A percentile compares a stretch with the other conserved stretches of the same genome.
These are phyloP conservation scores for Coleophoma eucalyptorum DNA, from an alignment of 2,329 filamentous ascomycete species.

Conservation along the genomic window DNA sequence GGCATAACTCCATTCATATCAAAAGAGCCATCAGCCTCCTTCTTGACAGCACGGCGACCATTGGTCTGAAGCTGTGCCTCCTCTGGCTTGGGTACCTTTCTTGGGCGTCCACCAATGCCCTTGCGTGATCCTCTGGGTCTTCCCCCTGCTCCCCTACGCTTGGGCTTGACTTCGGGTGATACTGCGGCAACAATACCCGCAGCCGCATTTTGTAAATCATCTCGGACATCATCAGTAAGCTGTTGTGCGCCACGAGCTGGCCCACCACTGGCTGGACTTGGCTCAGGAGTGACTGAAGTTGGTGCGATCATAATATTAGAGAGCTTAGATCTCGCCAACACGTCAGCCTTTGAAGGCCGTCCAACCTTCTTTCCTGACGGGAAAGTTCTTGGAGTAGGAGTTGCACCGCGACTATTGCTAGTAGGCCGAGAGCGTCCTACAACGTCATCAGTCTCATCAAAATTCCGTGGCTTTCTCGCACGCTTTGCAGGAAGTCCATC, in stretches of 20 bases:
- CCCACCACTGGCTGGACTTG: constrained; percentile 4
- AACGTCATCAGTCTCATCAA: constrained; percentile 14
- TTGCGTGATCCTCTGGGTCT: constrained; percentile 4
- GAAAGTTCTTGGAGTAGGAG: constrained; percentile 18
- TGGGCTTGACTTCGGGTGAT: constrained; percentile 8
- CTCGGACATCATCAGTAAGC: constrained; percentile 16
- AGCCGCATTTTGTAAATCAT: constrained; percentile 19
- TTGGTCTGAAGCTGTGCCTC: constrained; percentile 1
- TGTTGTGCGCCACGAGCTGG: constrained; percentile 9
- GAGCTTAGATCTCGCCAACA: constrained; percentile 15
- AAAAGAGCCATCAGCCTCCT: constrained; percentile 5
- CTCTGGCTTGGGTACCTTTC: background rate
- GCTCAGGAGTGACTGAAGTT: constrained; percentile 8
- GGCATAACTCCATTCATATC: constrained; percentile 17
- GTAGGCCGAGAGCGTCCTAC: constrained; percentile 6
- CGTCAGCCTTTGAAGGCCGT: constrained; percentile 22
- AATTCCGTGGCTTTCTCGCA: constrained; percentile 15
- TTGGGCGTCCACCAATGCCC: background rate
- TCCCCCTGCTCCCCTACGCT: constrained; percentile 6
- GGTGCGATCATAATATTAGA: constrained; percentile 13
- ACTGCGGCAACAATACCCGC: constrained; percentile 11
- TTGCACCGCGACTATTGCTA: constrained; percentile 13
- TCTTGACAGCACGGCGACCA: constrained; percentile 10
- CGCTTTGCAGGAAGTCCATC: constrained; percentile 23
- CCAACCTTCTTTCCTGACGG: constrained; percentile 26